A percentile compares a stretch with the other conserved stretches of the same genome.
Conservation (phyloP, 2,329 filamentous ascomycete species). For the Alternaria brassicae region DNA sequence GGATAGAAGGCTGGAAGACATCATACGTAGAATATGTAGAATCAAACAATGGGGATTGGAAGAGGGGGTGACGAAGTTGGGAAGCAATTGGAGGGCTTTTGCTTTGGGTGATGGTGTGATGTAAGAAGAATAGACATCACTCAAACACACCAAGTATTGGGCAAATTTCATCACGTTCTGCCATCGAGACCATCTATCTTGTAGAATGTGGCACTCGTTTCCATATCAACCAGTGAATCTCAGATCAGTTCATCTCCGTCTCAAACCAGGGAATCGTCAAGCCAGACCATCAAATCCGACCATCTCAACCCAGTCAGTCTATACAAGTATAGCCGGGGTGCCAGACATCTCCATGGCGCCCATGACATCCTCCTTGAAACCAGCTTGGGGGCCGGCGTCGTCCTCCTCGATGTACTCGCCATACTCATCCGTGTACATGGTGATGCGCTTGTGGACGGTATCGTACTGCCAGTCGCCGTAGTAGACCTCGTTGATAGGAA, state of each 20-base stretch:
- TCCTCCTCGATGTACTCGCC: slow-evolving; percentile 19
- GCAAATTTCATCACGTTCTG: background rate
- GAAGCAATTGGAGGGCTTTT: slow-evolving; percentile 79
- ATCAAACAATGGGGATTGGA: slow-evolving; percentile 79
- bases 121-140: background rate
- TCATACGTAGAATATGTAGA: slow-evolving; percentile 76
- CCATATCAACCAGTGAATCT: background rate
- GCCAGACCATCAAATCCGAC: background rate
- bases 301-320: background rate
- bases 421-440: slow-evolving; percentile 22
- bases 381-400: slow-evolving; percentile 21
- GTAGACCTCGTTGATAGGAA: slow-evolving; percentile 20
- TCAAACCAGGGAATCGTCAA: background rate
- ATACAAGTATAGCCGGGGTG: background rate
- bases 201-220: background rate
- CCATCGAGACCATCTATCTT: background rate
- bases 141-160: background rate
- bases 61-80: slow-evolving; percentile 72
- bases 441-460: slow-evolving; percentile 17
- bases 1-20: slow-evolving; percentile 77
- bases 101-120: slow-evolving; percentile 63
- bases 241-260: background rate
- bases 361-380: slow-evolving; percentile 22
- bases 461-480: slow-evolving; percentile 34
- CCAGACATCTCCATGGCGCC: slow-evolving; percentile 9